Evolutionary conservation across 2,329 filamentous ascomycete genomes (phyloP).

Genomic region (Annulohypoxylon truncatum): DNA sequence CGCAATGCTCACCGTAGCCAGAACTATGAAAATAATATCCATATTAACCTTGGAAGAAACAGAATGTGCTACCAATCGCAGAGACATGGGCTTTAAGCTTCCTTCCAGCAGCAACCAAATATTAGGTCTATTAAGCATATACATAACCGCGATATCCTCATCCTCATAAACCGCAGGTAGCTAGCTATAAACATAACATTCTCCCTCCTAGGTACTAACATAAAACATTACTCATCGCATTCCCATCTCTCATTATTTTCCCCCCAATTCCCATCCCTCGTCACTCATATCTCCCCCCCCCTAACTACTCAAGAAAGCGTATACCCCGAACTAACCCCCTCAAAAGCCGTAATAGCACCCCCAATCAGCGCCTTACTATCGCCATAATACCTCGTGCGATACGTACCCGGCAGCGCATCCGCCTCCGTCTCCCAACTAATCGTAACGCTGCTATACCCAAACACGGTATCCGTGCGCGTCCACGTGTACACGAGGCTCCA

Average conservation of each 20-base stretch:
- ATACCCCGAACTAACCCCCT: conserved; percentile 72
- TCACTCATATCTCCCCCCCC: background rate
- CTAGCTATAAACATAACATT: background rate
- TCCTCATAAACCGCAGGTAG: background rate
- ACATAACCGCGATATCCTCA: background rate
- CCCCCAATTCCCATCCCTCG: background rate
- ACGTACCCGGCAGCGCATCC: conserved; percentile 71
- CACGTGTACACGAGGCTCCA: conserved; percentile 88
- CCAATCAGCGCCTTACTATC: conserved; percentile 76
- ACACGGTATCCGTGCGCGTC: conserved; percentile 74
- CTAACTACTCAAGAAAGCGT: conserved; percentile 50
- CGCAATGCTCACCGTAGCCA: background rate
- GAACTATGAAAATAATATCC: background rate
- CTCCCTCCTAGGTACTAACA: background rate
- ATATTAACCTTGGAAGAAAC: too few relatives aligned
- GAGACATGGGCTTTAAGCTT: background rate
- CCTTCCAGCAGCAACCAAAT: background rate
- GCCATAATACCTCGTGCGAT: conserved; percentile 85
- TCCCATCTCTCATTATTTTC: background rate
- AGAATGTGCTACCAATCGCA: background rate
- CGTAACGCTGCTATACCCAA: conserved; percentile 81
- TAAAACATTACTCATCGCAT: background rate
- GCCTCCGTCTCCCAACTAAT: conserved; percentile 83
- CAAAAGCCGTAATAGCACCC: conserved; percentile 73
- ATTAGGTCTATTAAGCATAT: background rate